Base-by-base conservation (phyloP, 345 rosid species). In the Acer saccharum region DNA sequence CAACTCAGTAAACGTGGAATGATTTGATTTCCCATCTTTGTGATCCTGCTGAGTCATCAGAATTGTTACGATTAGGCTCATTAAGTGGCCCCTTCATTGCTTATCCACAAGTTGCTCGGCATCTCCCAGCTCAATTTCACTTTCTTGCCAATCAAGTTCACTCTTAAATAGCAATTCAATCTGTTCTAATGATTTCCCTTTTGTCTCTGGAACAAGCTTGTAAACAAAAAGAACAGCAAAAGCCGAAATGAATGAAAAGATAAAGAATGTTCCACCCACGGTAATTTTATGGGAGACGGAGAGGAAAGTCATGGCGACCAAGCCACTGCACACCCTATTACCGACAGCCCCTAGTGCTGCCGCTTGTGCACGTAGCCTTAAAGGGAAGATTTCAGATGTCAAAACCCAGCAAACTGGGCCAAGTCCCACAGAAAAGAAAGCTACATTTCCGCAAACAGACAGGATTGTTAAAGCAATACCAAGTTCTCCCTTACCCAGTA, bases 361-460 rank as follows among this genome's bases (percentile, higher is more conserved):
- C 2, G 98, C 96, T 76, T 93, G 98, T 46, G 96, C 98, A 14
- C 98, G 87, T 76, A 91, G 73, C 87, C 87, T 86, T 70, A 91
- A 60, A 21, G 98, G 98, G 78, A 87, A 93, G 43, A 93, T 93
- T 82, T 93, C 98, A 0, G 98, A 83, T 27, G 98, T 90, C 84
- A 93, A 57, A 57, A 91, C 96, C 96, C 96, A 90, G 77, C 94
- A 91, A 55, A 91, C 79, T 20, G 98, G 96, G 17, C 98, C 96
- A 32, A 93, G 87, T 27, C 98, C 96, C 39, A 93, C 82, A 0
- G 96, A 93, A 78, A 93, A 93, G 90, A 93, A 91, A 18, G 91
- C 98, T 4, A 93, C 98, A 78, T 89, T 88, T 50, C 92, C 96
- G 50, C 96, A 91, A 11, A 91, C 86, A n/a, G 86, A 88, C 4